Conservation (phyloP, 441 rosid genomes). For the Euphorbia corollata region DNA sequence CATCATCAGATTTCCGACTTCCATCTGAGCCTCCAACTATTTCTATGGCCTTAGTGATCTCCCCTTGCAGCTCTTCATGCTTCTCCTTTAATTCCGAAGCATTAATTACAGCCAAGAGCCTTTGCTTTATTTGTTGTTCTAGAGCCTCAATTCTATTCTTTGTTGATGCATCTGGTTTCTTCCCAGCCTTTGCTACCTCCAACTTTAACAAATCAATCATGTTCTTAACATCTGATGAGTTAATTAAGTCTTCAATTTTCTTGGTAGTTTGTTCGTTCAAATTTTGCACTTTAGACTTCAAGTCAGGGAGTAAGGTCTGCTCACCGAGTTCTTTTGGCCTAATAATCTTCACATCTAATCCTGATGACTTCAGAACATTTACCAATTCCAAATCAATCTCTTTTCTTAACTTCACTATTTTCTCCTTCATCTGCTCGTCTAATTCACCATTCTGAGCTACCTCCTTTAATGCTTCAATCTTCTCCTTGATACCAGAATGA, state of each 20-base stretch:
- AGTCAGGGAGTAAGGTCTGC: constrained; percentile 27
- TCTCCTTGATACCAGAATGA: constrained; percentile 52
- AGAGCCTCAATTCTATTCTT: constrained; percentile 48
- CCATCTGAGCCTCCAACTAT: constrained; percentile 27
- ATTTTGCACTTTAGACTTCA: constrained; percentile 33
- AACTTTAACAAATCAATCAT: constrained; percentile 53
- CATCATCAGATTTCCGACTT: constrained; percentile 24
- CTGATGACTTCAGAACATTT: constrained; percentile 43
- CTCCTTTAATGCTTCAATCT: constrained; percentile 52
- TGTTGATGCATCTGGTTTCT: constrained; percentile 33
- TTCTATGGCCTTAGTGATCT: constrained; percentile 37
- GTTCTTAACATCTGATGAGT: constrained; percentile 51
- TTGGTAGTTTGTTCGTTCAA: constrained; percentile 46
- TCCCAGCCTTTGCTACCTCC: constrained; percentile 54
- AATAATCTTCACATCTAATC: constrained; percentile 43
- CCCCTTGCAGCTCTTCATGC: constrained; percentile 42
- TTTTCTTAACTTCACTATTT: constrained; percentile 33
- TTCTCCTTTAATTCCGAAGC: constrained; percentile 46
- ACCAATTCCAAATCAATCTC: constrained; percentile 51
- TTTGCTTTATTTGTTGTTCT: constrained; percentile 52
- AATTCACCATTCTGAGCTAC: constrained; percentile 44
- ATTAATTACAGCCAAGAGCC: constrained; percentile 43
- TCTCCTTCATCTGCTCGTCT: constrained; percentile 49
- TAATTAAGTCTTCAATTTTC: constrained; percentile 42
- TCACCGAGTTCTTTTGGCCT: constrained; percentile 26